Conservation (phyloP, 2,329 filamentous ascomycete genomes). For the Lachnellula hyalina region DNA sequence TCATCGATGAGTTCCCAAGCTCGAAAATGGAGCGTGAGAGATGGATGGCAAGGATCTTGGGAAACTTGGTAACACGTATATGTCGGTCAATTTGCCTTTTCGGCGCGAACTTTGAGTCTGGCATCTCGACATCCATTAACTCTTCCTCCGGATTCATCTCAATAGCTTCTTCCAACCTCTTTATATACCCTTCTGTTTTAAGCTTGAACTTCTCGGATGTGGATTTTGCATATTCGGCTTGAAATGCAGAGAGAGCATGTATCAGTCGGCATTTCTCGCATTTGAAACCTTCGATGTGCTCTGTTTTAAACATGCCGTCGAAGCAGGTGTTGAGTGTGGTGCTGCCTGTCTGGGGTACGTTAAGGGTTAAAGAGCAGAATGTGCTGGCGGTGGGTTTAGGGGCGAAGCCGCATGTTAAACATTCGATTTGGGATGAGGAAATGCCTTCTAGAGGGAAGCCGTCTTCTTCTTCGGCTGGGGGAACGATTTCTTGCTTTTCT, state of each 20-base stretch:
- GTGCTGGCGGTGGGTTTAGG: slow-evolving; percentile 77
- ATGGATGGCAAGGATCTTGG: slow-evolving; percentile 86
- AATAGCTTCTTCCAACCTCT: slow-evolving; percentile 63
- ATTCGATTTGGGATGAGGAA: slow-evolving; percentile 93
- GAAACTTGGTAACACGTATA: slow-evolving; percentile 80
- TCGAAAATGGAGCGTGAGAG: slow-evolving; percentile 92
- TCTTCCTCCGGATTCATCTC: slow-evolving; percentile 75
- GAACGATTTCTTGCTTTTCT: slow-evolving; percentile 1
- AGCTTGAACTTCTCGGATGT: slow-evolving; percentile 46
- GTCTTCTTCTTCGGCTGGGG: slow-evolving; percentile 41
- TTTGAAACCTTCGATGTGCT: slow-evolving; percentile 94
- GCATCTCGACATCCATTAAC: slow-evolving; percentile 67
- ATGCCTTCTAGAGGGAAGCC: slow-evolving; percentile 90
- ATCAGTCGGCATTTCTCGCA: slow-evolving; percentile 89
- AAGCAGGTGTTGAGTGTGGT: slow-evolving; percentile 85
- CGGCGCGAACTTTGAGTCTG: slow-evolving; percentile 68
- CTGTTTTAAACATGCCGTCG: slow-evolving; percentile 88
- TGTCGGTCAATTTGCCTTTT: slow-evolving; percentile 81
- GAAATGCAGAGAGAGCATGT: slow-evolving; percentile 64
- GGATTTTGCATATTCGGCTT: slow-evolving; percentile 50
- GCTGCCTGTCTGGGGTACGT: slow-evolving; percentile 77
- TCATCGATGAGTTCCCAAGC: slow-evolving; percentile 67
- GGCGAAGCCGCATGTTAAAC: slow-evolving; percentile 82
- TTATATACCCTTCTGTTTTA: slow-evolving; percentile 52
- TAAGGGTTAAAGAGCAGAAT: slow-evolving; percentile 88